Evolutionary conservation across 495 filamentous ascomycete genomes (phyloP).

Genomic region (Talaromyces thailandensis): DNA sequence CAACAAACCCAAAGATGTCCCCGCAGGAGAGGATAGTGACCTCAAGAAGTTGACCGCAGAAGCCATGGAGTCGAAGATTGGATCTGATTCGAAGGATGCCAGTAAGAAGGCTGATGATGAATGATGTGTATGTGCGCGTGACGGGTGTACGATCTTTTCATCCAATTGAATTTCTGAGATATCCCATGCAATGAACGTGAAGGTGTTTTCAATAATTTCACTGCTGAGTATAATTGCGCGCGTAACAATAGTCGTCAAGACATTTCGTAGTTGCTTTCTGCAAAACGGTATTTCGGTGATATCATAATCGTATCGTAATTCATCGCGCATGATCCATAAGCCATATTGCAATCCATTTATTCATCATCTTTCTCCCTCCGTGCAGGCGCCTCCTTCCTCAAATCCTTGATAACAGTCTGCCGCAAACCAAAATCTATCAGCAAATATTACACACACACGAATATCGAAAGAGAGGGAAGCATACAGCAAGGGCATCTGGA

Average conservation of each 20-base stretch:
- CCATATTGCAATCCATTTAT: not conserved
- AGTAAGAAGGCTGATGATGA: conserved; percentile 18
- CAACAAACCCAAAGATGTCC: conserved; percentile 53
- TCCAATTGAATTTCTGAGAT: conserved; percentile 5
- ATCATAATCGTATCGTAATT: not conserved
- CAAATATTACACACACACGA: not conserved
- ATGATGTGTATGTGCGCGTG: not conserved
- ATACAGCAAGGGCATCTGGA: conserved; percentile 87
- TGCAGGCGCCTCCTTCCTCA: conserved; percentile 48
- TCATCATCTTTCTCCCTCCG: not conserved
- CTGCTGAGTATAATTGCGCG: not conserved
- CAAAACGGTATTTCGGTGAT: not conserved
- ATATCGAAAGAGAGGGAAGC: conserved; percentile 17
- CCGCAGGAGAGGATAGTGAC: conserved; percentile 58
- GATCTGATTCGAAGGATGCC: conserved; percentile 17
- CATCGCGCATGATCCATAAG: not conserved
- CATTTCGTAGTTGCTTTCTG: not conserved
- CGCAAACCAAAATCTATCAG: not conserved
- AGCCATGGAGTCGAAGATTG: conserved; percentile 29
- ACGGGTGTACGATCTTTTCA: not conserved
- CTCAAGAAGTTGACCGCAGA: conserved; percentile 64
- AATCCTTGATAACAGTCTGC: conserved; percentile 64
- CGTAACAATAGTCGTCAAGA: not conserved
- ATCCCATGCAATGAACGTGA: not conserved
- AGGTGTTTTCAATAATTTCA: not conserved